Percentiles rank a stretch among this genome's conserved stretches.
phyloP scores from a whole-genome alignment of 306 rosid genomes.

The Vigna angularis region DNA sequence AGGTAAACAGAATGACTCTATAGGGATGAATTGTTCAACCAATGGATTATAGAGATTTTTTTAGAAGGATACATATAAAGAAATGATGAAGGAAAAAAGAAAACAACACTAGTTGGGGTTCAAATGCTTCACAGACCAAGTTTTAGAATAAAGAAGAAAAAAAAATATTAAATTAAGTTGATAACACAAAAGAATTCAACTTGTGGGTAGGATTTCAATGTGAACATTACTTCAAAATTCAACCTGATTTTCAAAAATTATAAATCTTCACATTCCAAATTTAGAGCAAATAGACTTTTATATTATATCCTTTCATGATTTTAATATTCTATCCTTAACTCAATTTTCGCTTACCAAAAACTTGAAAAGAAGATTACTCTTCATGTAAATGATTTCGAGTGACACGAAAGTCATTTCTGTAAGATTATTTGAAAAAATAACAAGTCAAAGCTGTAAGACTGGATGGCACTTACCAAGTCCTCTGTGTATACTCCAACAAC shows the following conservation, averaged over 20 bases:
- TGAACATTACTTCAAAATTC: conserved; percentile 29
- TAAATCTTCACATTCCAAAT: conserved; percentile 10
- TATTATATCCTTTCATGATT: neutral
- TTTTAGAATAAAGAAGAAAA: neutral
- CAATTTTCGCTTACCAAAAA: neutral
- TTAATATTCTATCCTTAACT: conserved; percentile 4
- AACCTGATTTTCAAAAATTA: conserved; percentile 12
- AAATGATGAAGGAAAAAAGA: conserved; percentile 10
- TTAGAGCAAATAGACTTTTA: conserved; percentile 30
- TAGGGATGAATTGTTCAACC: conserved; percentile 12
- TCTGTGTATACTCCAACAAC: conserved; percentile 93
- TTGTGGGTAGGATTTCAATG: neutral
- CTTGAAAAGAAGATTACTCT: neutral
- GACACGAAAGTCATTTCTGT: conserved; percentile 23
- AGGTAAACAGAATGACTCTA: conserved; percentile 1
- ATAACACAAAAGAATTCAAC: conserved; percentile 14
- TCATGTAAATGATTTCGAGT: conserved; percentile 12
- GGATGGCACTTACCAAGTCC: conserved; percentile 64
- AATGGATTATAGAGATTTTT: conserved; percentile 13
- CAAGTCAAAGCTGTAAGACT: neutral
- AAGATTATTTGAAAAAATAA: conserved; percentile 12
- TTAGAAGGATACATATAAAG: conserved; percentile 15
- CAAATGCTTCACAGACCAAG: neutral
- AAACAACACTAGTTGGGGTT: neutral
- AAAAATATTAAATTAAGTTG: conserved; percentile 3